Evolutionary conservation across 495 filamentous ascomycete genomes (phyloP), one percentile per base, ranked within the genome.

Genomic region (Penicillium nucicola): DNA sequence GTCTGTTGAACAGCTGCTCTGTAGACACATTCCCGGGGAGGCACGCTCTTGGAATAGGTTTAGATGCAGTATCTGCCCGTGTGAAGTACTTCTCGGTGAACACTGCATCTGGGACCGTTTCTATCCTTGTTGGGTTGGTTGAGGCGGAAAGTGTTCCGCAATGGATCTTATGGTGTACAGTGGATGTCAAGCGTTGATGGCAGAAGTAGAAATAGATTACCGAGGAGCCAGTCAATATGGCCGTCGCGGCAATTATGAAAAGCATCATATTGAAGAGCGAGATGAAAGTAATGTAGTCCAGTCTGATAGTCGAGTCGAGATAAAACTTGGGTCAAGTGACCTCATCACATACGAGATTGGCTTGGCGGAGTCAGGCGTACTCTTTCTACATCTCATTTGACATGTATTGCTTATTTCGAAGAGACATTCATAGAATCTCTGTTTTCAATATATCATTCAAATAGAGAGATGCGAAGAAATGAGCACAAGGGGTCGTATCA

Each of bases 41-140:
- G 1, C 44, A 44, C 3, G 34, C 34, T n/a, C 60, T 61, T 3
- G 53, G 43, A 0, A 69, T 52, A 1, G 58, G 52, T 19, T 53
- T 54, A 5, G 62, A 62, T n/a, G 54, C 48, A 9, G 40, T 48
- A 45, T 70, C 69, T 42, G 66, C 53, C 30, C 67, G 22, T 4
- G 51, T 42, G 36, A 58, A 56, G 48, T 58, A 65, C 15, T 56
- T 33, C 2, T 57, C 43, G 5, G 55, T 60, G 19, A 58, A 64
- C 20, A 64, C 42, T 0, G 41, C 19, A 0, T 54, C 30, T 0
- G 69, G 65, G 8, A 72, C 31, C 1, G 67, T 63, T 12, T 56
- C 38, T 37, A 72, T 61, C 12, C 19, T 44, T 15, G 30, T 17
- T 11, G 49, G 53, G 19, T 50, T 56, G 7, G 49, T 22, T 13